A percentile compares a stretch with the other conserved stretches of the same genome.
These are phyloP conservation scores for Umbelopsis vinacea DNA, from an alignment of 192 early-diverging fungal species.

Conservation along the genomic window DNA sequence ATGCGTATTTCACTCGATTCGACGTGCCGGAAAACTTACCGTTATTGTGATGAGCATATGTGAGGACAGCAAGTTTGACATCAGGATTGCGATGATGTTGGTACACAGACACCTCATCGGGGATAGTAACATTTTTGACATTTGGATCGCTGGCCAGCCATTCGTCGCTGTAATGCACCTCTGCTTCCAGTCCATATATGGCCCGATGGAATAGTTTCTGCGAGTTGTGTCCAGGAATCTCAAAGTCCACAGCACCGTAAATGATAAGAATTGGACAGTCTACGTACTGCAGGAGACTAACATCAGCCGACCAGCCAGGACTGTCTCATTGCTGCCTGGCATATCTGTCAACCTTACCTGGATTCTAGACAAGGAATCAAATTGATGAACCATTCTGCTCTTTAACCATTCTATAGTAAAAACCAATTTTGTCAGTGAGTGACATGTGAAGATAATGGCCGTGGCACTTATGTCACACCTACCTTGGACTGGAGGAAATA, in stretches of 20 bases:
- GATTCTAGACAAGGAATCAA: constrained; percentile 42
- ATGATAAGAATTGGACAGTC: constrained; percentile 35
- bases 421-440: not conserved
- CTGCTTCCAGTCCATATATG: constrained; percentile 16
- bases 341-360: constrained; percentile 32
- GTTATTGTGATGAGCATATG: constrained; percentile 41
- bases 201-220: constrained; percentile 38
- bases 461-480: not conserved
- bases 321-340: not conserved
- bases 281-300: constrained; percentile 23
- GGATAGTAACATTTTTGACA: constrained; percentile 19
- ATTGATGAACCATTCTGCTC: constrained; percentile 29
- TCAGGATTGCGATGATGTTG: not conserved
- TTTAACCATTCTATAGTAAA: constrained; percentile 30
- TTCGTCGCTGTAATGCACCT: not conserved
- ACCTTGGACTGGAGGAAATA: constrained; percentile 32
- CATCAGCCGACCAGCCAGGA: no score
- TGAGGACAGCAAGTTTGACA: constrained; percentile 24
- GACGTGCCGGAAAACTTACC: constrained; percentile 20
- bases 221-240: constrained; percentile 39
- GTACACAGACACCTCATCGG: constrained; percentile 32
- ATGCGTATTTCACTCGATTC: no score
- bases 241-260: constrained; percentile 34
- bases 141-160: constrained; percentile 25
- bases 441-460: not conserved